Conservation (phyloP, 495 filamentous ascomycete species). For the Neurospora sp. region DNA sequence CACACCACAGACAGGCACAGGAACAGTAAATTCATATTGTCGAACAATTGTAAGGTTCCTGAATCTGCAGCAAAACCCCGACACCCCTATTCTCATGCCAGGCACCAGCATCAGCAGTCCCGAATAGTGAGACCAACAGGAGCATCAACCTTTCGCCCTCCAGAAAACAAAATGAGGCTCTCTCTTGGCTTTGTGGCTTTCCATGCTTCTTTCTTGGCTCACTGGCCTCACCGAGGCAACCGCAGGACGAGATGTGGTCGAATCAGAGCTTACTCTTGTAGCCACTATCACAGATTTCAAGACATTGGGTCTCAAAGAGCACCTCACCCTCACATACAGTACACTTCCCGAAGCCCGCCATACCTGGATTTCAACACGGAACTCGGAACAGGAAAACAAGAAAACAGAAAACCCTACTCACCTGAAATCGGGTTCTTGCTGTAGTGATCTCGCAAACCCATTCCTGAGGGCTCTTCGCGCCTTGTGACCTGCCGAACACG, state of each 20-base stretch:
- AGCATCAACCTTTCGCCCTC: background rate
- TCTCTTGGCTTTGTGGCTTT: background rate
- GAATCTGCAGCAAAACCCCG: background rate
- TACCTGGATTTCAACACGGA: background rate
- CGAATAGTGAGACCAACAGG: background rate
- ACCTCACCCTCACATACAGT: background rate
- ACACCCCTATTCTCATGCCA: background rate
- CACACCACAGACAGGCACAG: background rate
- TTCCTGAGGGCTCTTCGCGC: background rate
- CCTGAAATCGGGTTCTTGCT: background rate
- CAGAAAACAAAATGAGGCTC: background rate
- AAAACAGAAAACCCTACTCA: background rate
- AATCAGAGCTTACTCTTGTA: background rate
- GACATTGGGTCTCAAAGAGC: background rate
- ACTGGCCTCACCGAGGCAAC: background rate
- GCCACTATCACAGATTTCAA: background rate
- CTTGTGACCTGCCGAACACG: background rate
- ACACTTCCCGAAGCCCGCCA: background rate
- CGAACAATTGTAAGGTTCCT: background rate
- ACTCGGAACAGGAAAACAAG: background rate
- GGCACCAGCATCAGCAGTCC: background rate
- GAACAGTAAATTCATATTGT: background rate
- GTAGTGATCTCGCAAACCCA: background rate
- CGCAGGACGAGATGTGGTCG: background rate
- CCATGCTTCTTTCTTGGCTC: background rate